These are phyloP conservation scores for Lentinus brumalis DNA, from an alignment of 768 basidiomycete genomes.

Conservation along the genomic window DNA sequence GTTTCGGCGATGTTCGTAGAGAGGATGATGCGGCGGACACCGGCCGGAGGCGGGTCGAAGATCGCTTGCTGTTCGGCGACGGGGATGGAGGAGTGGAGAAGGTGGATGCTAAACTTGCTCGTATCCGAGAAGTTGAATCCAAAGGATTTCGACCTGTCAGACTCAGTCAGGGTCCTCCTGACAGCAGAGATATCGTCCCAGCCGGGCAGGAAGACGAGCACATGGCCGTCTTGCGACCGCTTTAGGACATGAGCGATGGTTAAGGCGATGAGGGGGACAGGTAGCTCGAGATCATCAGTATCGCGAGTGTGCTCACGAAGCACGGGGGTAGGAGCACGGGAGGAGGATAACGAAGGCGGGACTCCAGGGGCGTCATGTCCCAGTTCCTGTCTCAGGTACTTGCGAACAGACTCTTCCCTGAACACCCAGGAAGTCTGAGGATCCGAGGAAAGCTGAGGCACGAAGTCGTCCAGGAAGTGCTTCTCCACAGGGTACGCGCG, in stretches of 20 bases:
- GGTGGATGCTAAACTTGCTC: constrained; percentile 65
- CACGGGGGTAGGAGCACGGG: constrained; percentile 14
- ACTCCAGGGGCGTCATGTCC: constrained; percentile 33
- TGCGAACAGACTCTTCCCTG: constrained; percentile 64
- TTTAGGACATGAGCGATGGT: constrained; percentile 77
- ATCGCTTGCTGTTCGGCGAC: constrained; percentile 86
- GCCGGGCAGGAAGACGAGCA: constrained; percentile 90
- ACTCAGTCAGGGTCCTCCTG: constrained; percentile 60
- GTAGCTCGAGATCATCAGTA: constrained; percentile 70
- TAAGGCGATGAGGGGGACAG: constrained; percentile 78
- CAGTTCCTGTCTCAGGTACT: constrained; percentile 74
- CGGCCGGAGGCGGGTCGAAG: constrained; percentile 77
- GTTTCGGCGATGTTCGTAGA: constrained; percentile 97
- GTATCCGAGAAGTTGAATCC: constrained; percentile 63
- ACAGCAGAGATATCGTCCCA: constrained; percentile 87
- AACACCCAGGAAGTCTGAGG: constrained; percentile 63
- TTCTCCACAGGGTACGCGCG: constrained; percentile 88
- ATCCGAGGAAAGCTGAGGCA: constrained; percentile 48
- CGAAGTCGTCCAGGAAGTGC: constrained; percentile 77
- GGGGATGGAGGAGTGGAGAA: constrained; percentile 89
- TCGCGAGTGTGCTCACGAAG: constrained; percentile 36
- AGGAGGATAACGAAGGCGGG: constrained; percentile 16
- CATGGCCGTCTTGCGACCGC: constrained; percentile 77
- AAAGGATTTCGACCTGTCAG: constrained; percentile 45
- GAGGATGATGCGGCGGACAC: constrained; percentile 85